A percentile compares a stretch with the other conserved stretches of the same genome.
Conservation (phyloP, 2,329 filamentous ascomycete species). For the Coleophoma cylindrospora region DNA sequence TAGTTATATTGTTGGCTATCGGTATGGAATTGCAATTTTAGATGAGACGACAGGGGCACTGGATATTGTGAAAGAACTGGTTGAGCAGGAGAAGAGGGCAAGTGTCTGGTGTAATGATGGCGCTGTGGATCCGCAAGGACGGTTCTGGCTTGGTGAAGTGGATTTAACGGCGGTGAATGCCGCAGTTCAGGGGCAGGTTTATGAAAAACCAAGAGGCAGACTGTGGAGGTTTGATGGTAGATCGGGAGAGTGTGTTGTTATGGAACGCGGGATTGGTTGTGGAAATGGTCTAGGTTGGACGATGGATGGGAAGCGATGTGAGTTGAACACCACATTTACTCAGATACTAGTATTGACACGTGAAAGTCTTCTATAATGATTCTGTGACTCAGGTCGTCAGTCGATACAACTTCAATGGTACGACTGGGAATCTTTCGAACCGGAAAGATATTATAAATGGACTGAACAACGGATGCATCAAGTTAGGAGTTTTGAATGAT, state of each 20-base stretch:
- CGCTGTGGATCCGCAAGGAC: conserved; percentile 2
- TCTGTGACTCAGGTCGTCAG: not conserved
- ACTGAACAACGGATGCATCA: not conserved
- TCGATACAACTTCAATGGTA: not conserved
- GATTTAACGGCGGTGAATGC: not conserved
- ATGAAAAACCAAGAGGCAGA: not conserved
- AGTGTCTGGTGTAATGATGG: conserved; percentile 2
- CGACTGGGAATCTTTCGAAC: not conserved
- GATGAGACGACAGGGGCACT: conserved; percentile 1
- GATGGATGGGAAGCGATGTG: not conserved
- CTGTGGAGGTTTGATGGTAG: not conserved
- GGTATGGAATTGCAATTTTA: conserved; percentile 2
- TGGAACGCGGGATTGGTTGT: not conserved
- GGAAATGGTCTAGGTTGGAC: not conserved
- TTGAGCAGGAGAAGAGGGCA: not conserved
- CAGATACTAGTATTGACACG: not conserved
- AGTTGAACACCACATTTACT: not conserved
- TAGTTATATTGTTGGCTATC: not conserved
- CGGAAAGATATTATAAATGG: not conserved
- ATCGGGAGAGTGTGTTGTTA: not conserved
- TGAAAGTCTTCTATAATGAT: not conserved
- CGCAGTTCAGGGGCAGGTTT: not conserved
- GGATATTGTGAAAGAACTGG: conserved; percentile 2
- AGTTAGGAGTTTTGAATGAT: not conserved
- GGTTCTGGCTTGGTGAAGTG: conserved; percentile 2